Evolutionary conservation across 2,329 filamentous ascomycete genomes (phyloP).

Genomic region (Scedosporium aurantiacum): DNA sequence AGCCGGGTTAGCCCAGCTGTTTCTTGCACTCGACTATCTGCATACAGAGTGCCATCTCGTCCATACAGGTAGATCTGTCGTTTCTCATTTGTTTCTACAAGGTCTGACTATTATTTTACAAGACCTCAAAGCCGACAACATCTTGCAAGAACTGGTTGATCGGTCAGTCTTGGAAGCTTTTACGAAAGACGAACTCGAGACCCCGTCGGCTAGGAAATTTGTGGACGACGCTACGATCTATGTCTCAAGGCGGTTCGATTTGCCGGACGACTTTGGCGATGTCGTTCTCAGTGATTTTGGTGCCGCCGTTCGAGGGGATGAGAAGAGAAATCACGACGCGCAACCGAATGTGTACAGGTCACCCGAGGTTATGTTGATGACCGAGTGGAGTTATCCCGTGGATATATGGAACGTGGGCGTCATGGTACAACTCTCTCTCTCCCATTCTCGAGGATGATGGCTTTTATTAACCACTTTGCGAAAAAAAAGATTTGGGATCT

Average conservation of each 20-base stretch:
- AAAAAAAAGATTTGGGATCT: constrained; percentile 16
- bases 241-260: constrained; percentile 13
- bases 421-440: constrained; percentile 9
- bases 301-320: constrained; percentile 15
- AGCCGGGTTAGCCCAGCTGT: constrained; percentile 19
- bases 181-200: constrained; percentile 10
- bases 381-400: constrained; percentile 19
- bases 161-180: constrained; percentile 11
- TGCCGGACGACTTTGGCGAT: constrained; percentile 14
- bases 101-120: neutral
- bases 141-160: constrained; percentile 16
- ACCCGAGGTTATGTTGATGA: constrained; percentile 19
- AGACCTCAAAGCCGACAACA: constrained; percentile 33
- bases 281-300: constrained; percentile 20
- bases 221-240: constrained; percentile 15
- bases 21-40: constrained; percentile 28
- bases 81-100: neutral
- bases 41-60: constrained; percentile 30
- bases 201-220: constrained; percentile 15
- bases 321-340: constrained; percentile 15
- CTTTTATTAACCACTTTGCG: neutral
- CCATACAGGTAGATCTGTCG: constrained; percentile 25
- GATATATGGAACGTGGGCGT: constrained; percentile 18
- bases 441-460: too few relatives aligned
- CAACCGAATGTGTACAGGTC: constrained; percentile 20